These are phyloP conservation scores for Plectosphaerella sp. DNA, from an alignment of 2,329 filamentous ascomycete genomes.

Conservation along the genomic window DNA sequence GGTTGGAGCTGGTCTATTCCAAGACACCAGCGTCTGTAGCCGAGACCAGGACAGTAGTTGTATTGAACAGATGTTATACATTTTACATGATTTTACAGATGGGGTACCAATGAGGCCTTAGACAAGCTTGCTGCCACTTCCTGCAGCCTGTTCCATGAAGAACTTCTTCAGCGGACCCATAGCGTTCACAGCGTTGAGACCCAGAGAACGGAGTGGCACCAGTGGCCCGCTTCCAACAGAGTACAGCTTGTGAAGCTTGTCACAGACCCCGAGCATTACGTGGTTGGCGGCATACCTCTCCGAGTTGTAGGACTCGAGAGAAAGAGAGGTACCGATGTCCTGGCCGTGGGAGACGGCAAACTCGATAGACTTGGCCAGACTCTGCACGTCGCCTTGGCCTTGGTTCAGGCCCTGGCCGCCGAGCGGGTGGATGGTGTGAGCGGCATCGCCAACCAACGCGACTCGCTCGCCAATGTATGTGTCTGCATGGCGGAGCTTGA, in stretches of 20 bases:
- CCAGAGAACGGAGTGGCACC: conserved; percentile 73
- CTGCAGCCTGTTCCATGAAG: conserved; percentile 72
- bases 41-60: no score
- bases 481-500: conserved; percentile 89
- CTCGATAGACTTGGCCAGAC: conserved; percentile 69
- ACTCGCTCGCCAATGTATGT: conserved; percentile 89
- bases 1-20: no score
- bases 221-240: conserved; percentile 75
- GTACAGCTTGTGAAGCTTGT: conserved; percentile 92
- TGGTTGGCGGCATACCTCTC: conserved; percentile 83
- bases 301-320: conserved; percentile 74
- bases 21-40: no score
- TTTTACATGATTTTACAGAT: conserved; percentile 7
- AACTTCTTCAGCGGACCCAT: conserved; percentile 74
- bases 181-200: conserved; percentile 70
- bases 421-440: conserved; percentile 91
- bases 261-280: conserved; percentile 71
- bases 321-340: conserved; percentile 76
- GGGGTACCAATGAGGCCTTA: conserved; percentile 8
- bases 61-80: conserved; percentile 9
- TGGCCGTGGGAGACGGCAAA: conserved; percentile 77
- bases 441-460: conserved; percentile 88
- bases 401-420: conserved; percentile 94
- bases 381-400: conserved; percentile 83
- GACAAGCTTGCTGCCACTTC: conserved; percentile 44